Conservation (phyloP, 2,329 filamentous ascomycete species). For the Didymella pinodella region DNA sequence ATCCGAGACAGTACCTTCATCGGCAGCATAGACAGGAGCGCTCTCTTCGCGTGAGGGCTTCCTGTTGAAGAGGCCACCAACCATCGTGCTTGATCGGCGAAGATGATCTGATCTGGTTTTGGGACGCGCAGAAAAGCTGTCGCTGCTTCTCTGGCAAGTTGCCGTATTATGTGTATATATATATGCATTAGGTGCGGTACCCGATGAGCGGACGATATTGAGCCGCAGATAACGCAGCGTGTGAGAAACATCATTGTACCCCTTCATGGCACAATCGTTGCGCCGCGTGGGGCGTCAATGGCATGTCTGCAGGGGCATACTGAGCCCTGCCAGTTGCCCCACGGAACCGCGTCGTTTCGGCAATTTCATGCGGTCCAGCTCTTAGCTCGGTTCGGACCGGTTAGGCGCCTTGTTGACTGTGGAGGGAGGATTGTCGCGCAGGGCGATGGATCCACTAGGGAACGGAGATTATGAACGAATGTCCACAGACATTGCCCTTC, state of each 20-base stretch:
- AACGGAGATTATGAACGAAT: not conserved
- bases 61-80: slow-evolving; percentile 8
- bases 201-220: not conserved
- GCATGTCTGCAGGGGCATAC: not conserved
- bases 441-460: not conserved
- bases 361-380: not conserved
- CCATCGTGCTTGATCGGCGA: slow-evolving; percentile 7
- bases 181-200: not conserved
- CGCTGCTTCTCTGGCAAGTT: not conserved
- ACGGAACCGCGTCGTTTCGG: slow-evolving; percentile 3
- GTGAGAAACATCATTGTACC: slow-evolving; percentile 11
- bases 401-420: slow-evolving; percentile 1
- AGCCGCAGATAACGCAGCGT: not conserved
- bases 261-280: slow-evolving; percentile 21
- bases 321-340: slow-evolving; percentile 5
- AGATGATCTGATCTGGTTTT: not conserved
- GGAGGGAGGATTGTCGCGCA: not conserved
- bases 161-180: slow-evolving; percentile 9
- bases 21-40: not conserved
- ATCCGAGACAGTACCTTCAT: slow-evolving; percentile 36
- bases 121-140: not conserved
- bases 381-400: slow-evolving; percentile 11
- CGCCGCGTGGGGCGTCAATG: slow-evolving; percentile 7
- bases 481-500: too few relatives aligned
- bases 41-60: not conserved